Conservation (phyloP, 139 green algal species). For the Volvox africanus region DNA sequence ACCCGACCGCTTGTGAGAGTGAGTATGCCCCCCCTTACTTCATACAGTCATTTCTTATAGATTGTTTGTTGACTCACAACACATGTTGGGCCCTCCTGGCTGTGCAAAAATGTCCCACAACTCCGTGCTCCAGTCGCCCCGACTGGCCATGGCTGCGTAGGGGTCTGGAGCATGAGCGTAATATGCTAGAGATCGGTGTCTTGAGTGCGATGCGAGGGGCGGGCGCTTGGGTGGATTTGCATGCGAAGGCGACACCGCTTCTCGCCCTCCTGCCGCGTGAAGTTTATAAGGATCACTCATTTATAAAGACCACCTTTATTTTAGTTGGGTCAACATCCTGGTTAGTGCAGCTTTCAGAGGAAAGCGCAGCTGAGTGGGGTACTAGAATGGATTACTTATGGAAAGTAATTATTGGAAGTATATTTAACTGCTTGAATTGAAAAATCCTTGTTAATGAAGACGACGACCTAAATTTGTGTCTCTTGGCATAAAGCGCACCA, state of each 20-base stretch:
- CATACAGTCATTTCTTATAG: too few relatives aligned
- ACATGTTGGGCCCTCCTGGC: slow-evolving; percentile 40
- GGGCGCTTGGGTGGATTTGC: not conserved
- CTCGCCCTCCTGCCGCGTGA: not conserved
- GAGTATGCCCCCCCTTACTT: too few relatives aligned
- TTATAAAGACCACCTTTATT: not conserved
- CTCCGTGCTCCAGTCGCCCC: slow-evolving; percentile 25
- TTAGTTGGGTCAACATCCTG: not conserved
- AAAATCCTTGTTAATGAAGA: too few relatives aligned
- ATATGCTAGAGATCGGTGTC: not conserved
- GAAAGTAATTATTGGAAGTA: too few relatives aligned
- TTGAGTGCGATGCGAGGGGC: not conserved
- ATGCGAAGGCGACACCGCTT: not conserved
- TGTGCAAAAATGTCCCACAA: slow-evolving; percentile 31
- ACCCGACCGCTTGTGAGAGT: too few relatives aligned
- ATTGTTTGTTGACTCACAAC: not conserved
- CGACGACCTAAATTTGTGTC: too few relatives aligned
- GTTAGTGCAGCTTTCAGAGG: too few relatives aligned
- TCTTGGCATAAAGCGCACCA: too few relatives aligned
- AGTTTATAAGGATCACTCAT: not conserved
- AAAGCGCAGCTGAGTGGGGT: too few relatives aligned
- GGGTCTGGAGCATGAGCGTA: slow-evolving; percentile 17
- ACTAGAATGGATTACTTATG: too few relatives aligned
- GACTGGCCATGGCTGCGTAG: slow-evolving; percentile 18
- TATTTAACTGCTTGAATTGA: too few relatives aligned